phyloP scores from a whole-genome alignment of 1,284 basidiomycete species.

The Leccinum pallidistipes region DNA sequence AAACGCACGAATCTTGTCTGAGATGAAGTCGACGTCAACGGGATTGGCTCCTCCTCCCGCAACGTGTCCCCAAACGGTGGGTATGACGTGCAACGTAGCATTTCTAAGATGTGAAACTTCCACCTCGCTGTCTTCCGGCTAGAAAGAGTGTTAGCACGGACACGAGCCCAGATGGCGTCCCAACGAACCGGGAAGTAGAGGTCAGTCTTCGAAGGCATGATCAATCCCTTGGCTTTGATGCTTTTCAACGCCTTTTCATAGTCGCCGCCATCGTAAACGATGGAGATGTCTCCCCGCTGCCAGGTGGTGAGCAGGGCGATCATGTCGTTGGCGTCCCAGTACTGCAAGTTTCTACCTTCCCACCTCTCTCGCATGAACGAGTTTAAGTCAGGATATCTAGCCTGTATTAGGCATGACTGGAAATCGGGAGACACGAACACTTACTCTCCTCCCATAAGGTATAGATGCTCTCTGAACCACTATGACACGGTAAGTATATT shows the following conservation, averaged over 20 bases:
- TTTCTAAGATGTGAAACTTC: conserved; percentile 31
- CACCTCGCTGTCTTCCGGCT: conserved; percentile 34
- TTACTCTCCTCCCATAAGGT: conserved; percentile 33
- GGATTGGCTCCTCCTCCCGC: conserved; percentile 34
- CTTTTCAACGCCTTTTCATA: conserved; percentile 30
- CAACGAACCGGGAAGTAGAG: conserved; percentile 36
- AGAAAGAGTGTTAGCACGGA: conserved; percentile 3
- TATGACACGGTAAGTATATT: conserved; percentile 14
- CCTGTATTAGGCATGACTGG: not conserved
- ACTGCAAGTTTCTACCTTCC: conserved; percentile 36
- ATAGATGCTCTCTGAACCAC: conserved; percentile 40
- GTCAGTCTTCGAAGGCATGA: conserved; percentile 38
- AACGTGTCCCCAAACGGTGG: conserved; percentile 34
- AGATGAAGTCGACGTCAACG: conserved; percentile 30
- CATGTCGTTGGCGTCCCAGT: conserved; percentile 45
- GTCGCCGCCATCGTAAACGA: conserved; percentile 30
- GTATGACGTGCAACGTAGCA: conserved; percentile 32
- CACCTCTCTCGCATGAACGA: conserved; percentile 37
- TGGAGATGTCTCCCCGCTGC: conserved; percentile 42
- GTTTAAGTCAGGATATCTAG: conserved; percentile 35
- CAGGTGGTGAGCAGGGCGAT: conserved; percentile 40
- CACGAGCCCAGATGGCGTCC: no score
- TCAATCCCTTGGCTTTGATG: conserved; percentile 33
- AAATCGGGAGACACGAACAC: conserved; percentile 7
- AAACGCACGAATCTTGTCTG: conserved; percentile 27